Conservation (phyloP, 805 yeast species). For the Candida yuanshanica region DNA sequence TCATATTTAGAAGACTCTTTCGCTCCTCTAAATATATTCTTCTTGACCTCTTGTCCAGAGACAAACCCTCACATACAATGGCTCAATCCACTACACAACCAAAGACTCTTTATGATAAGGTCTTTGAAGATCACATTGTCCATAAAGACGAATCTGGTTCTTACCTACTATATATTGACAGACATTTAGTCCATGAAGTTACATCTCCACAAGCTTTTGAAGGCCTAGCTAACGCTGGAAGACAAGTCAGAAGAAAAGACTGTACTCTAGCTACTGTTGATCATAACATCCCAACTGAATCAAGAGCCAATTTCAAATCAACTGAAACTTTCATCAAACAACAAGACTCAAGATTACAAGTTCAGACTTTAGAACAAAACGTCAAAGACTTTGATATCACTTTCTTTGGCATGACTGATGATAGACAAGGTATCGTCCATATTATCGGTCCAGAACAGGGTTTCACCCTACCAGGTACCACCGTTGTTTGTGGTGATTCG, state of each 20-base stretch:
- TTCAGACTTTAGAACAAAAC: conserved; percentile 85
- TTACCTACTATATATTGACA: conserved; percentile 82
- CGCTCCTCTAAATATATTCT: too few relatives aligned
- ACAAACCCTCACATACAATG: conserved; percentile 12
- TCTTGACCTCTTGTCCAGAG: too few relatives aligned
- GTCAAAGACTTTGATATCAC: conserved; percentile 87
- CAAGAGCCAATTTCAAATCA: conserved; percentile 72
- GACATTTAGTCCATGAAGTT: conserved; percentile 97
- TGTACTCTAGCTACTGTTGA: conserved; percentile 94
- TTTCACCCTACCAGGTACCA: conserved; percentile 96
- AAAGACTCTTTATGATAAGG: conserved; percentile 90
- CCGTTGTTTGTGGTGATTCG: conserved; percentile 98
- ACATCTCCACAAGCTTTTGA: conserved; percentile 99
- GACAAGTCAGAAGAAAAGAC: conserved; percentile 85
- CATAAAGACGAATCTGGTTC: conserved; percentile 87
- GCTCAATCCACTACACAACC: conserved; percentile 36
- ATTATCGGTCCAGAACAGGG: conserved; percentile 99
- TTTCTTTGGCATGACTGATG: conserved; percentile 91
- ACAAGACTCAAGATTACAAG: conserved; percentile 89
- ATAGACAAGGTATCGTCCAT: conserved; percentile 97
- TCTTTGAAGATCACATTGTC: conserved; percentile 90
- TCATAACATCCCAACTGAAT: conserved; percentile 93
- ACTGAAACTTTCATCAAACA: conserved; percentile 80
- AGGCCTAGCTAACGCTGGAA: conserved; percentile 82
- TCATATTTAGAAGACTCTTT: background rate